These are phyloP conservation scores for Candida vaughaniae DNA, from an alignment of 805 yeast species.

Conservation along the genomic window DNA sequence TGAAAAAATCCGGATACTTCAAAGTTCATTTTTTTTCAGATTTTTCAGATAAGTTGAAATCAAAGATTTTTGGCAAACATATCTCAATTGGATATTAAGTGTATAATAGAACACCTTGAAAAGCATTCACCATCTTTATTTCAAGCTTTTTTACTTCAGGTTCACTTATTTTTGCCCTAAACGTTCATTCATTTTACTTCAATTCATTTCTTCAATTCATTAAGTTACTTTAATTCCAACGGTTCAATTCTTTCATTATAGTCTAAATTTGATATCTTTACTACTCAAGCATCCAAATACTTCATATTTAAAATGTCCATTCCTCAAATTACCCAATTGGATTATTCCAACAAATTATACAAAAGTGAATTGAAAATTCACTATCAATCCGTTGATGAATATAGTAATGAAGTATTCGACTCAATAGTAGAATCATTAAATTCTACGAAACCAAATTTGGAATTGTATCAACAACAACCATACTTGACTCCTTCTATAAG, in stretches of 20 bases:
- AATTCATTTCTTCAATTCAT: slow-evolving; percentile 2
- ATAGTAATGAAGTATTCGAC: slow-evolving; percentile 49
- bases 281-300: not conserved
- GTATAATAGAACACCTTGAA: too few species aligned
- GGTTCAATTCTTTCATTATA: not conserved
- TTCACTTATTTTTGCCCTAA: too few species aligned
- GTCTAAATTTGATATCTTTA: not conserved
- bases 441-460: slow-evolving; percentile 45
- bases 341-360: slow-evolving; percentile 52
- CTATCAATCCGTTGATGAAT: slow-evolving; percentile 46
- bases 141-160: too few species aligned
- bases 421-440: slow-evolving; percentile 32
- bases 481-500: slow-evolving; percentile 76
- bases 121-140: too few species aligned
- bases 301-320: slow-evolving; percentile 13
- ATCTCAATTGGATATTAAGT: not conserved
- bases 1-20: slow-evolving; percentile 6
- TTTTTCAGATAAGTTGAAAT: slow-evolving; percentile 3
- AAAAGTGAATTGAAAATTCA: slow-evolving; percentile 50
- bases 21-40: slow-evolving; percentile 2
- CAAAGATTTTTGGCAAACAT: not conserved
- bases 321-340: slow-evolving; percentile 30
- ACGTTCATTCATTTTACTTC: slow-evolving; percentile 7
- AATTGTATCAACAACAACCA: slow-evolving; percentile 81
- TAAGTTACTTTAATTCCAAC: too few species aligned